Percentiles rank a stretch among this genome's conserved stretches.
Conservation (phyloP, 2,329 filamentous ascomycete species). For the Sclerotinia borealis region DNA sequence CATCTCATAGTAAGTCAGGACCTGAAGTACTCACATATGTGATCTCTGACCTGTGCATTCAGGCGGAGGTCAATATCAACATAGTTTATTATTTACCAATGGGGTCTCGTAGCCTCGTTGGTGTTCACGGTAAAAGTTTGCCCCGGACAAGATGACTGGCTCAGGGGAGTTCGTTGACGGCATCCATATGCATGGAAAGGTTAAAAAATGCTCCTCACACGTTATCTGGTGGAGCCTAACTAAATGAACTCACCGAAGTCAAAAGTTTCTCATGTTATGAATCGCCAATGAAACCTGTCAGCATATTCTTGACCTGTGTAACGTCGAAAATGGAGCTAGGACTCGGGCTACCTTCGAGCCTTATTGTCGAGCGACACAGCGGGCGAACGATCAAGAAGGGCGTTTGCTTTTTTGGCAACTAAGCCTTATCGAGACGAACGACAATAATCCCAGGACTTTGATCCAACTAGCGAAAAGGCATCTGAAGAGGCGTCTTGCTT, state of each 20-base stretch:
- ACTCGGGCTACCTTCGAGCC: neutral
- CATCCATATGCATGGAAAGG: conserved; percentile 5
- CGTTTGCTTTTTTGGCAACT: conserved; percentile 7
- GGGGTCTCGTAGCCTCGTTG: neutral
- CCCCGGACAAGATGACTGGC: conserved; percentile 3
- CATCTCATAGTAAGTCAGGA: neutral
- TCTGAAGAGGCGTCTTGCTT: neutral
- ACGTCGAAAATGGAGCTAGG: neutral
- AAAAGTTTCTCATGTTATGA: neutral
- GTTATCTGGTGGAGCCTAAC: neutral
- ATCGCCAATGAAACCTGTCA: neutral
- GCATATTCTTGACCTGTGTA: neutral
- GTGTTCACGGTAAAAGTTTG: neutral
- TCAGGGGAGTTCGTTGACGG: neutral
- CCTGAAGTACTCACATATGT: neutral
- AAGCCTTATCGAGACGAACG: conserved; percentile 10
- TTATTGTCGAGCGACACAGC: neutral
- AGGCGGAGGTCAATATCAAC: neutral
- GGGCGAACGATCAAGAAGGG: neutral
- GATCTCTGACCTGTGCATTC: neutral
- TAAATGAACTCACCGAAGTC: conserved; percentile 9
- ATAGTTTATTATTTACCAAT: neutral
- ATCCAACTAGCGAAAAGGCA: conserved; percentile 4
- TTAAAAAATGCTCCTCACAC: neutral
- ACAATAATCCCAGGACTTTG: neutral